Percentiles rank a stretch among this genome's conserved stretches.
Conservation (phyloP, 2,329 filamentous ascomycete genomes). For the Plectosphaerella plurivora region DNA sequence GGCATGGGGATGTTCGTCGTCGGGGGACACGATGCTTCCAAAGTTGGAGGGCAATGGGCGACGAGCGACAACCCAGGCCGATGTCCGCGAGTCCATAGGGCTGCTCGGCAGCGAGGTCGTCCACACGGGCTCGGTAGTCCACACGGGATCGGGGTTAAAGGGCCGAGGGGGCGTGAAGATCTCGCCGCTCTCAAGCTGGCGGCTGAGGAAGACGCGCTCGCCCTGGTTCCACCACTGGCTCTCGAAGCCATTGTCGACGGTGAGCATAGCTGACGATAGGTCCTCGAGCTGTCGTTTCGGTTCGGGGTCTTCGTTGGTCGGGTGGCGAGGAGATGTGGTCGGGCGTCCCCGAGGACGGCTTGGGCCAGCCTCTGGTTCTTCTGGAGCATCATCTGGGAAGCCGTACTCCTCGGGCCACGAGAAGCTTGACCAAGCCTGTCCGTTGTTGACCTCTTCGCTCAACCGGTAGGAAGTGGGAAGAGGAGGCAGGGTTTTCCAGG, state of each 20-base stretch:
- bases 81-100: background rate
- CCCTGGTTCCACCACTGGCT: conserved; percentile 55
- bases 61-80: background rate
- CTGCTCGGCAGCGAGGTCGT: background rate
- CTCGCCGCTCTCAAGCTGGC: conserved; percentile 7
- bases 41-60: background rate
- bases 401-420: background rate
- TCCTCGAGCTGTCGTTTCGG: conserved; percentile 35
- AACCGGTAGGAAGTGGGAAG: conserved; percentile 16
- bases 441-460: background rate
- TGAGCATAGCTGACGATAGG: conserved; percentile 49
- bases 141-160: background rate
- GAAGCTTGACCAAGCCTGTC: background rate
- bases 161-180: conserved; percentile 30
- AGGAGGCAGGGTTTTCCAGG: conserved; percentile 40
- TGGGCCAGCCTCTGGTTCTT: conserved; percentile 1
- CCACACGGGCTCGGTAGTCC: background rate
- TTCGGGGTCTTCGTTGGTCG: conserved; percentile 4
- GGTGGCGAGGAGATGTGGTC: conserved; percentile 5
- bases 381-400: conserved; percentile 17
- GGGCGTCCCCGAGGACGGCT: conserved; percentile 5
- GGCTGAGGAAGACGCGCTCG: conserved; percentile 13
- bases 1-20: background rate
- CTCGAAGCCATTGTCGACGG: conserved; percentile 54
- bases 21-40: background rate